A percentile compares a stretch with the other conserved stretches of the same genome.
Evolutionary conservation across 2,329 filamentous ascomycete genomes (phyloP).

Genomic region (Sphaerulina populicola): DNA sequence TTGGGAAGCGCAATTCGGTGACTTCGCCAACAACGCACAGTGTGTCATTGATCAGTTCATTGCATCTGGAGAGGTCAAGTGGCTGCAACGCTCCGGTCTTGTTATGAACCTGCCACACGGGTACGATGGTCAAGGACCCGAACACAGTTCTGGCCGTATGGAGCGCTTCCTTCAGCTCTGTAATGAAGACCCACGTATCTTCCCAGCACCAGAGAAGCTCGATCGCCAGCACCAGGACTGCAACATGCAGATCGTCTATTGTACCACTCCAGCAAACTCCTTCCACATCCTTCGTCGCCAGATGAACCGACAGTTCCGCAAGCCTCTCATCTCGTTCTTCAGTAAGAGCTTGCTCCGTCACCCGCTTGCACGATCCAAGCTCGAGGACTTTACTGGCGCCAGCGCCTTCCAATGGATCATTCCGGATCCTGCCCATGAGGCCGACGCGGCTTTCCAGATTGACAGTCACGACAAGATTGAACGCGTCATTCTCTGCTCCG

Average conservation of each 20-base stretch:
- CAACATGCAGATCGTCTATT: constrained; percentile 98
- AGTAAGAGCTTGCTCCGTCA: constrained; percentile 94
- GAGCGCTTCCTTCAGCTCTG: constrained; percentile 95
- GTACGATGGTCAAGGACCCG: constrained; percentile 95
- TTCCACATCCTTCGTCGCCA: constrained; percentile 96
- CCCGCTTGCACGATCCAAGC: constrained; percentile 76
- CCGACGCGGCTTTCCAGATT: constrained; percentile 51
- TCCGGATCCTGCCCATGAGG: constrained; percentile 74
- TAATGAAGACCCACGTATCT: constrained; percentile 93
- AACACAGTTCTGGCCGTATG: constrained; percentile 95
- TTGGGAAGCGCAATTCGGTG: constrained; percentile 99
- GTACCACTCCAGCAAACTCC: constrained; percentile 90
- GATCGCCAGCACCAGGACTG: constrained; percentile 97
- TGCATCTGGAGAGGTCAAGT: constrained; percentile 94
- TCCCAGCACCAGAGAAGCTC: constrained; percentile 79
- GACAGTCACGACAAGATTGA: constrained; percentile 78
- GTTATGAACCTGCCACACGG: constrained; percentile 95
- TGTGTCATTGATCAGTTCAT: constrained; percentile 99
- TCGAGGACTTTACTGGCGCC: constrained; percentile 84
- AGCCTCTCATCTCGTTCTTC: constrained; percentile 97
- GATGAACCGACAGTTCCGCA: constrained; percentile 98
- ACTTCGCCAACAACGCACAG: constrained; percentile 99
- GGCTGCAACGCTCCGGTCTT: constrained; percentile 94
- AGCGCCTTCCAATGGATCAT: constrained; percentile 98
- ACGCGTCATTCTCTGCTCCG: constrained; percentile 86